Evolutionary conservation across 495 filamentous ascomycete species (phyloP).

Genomic region (Sporormia fimetaria): DNA sequence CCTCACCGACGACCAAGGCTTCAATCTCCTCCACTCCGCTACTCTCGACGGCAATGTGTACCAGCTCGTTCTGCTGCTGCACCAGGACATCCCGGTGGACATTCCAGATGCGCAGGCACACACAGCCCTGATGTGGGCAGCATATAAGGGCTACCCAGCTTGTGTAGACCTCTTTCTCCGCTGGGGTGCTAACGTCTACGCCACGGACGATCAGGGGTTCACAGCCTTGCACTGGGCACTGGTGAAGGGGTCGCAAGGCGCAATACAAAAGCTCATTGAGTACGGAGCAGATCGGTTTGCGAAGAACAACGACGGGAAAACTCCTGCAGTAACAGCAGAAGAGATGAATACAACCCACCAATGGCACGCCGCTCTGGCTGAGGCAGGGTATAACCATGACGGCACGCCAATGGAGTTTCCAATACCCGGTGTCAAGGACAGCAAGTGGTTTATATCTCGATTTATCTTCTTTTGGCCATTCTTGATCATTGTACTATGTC

Average conservation of each 20-base stretch:
- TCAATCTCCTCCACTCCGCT: slow-evolving; percentile 91
- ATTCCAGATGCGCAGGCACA: slow-evolving; percentile 78
- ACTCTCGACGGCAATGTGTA: slow-evolving; percentile 97
- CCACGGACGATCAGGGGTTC: slow-evolving; percentile 79
- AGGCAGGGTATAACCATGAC: slow-evolving; percentile 72
- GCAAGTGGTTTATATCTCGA: slow-evolving; percentile 59
- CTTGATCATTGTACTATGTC: slow-evolving; percentile 52
- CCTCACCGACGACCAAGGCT: slow-evolving; percentile 81
- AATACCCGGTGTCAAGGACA: slow-evolving; percentile 53
- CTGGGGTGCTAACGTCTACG: slow-evolving; percentile 91
- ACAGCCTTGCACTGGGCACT: slow-evolving; percentile 94
- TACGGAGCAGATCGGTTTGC: slow-evolving; percentile 88
- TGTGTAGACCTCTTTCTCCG: slow-evolving; percentile 88
- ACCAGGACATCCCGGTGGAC: slow-evolving; percentile 89
- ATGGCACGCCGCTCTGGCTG: slow-evolving; percentile 74
- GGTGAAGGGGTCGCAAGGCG: slow-evolving; percentile 75
- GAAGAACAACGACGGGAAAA: slow-evolving; percentile 76
- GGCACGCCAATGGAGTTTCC: slow-evolving; percentile 55
- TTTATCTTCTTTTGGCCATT: slow-evolving; percentile 91
- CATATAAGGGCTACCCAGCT: slow-evolving; percentile 86
- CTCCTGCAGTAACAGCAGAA: slow-evolving; percentile 66
- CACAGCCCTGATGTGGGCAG: slow-evolving; percentile 95
- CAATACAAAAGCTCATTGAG: slow-evolving; percentile 84
- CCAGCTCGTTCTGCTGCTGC: slow-evolving; percentile 72
- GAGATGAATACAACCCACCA: slow-evolving; percentile 78